A percentile compares a stretch with the other conserved stretches of the same genome.
These are phyloP conservation scores for Prunus yedoensis DNA, from an alignment of 331 rosid species.

Conservation along the genomic window DNA sequence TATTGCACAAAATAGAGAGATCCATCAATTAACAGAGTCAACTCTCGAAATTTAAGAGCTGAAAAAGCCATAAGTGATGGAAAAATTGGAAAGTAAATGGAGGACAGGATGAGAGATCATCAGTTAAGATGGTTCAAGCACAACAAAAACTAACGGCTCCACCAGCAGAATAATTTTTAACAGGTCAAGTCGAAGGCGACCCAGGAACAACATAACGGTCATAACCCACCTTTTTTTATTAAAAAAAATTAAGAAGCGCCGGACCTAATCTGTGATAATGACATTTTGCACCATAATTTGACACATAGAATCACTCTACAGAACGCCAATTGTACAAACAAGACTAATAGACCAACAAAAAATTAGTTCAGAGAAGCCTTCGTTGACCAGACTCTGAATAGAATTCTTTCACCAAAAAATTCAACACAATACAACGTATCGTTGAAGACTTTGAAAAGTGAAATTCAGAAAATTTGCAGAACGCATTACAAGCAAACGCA, in stretches of 20 bases:
- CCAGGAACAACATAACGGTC: constrained; percentile 21
- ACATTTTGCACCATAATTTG: constrained; percentile 1
- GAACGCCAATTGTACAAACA: constrained; percentile 9
- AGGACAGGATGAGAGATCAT: neutral
- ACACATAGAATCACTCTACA: constrained; percentile 7
- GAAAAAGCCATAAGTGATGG: neutral
- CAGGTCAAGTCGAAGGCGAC: constrained; percentile 19
- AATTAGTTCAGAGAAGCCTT: neutral
- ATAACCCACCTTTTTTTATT: neutral
- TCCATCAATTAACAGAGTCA: neutral
- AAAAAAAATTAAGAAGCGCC: neutral
- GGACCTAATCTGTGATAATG: constrained; percentile 18
- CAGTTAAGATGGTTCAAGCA: constrained; percentile 1
- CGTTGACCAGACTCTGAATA: constrained; percentile 11
- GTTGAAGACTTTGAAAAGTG: constrained; percentile 5
- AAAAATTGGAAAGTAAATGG: neutral
- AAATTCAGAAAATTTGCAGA: constrained; percentile 11
- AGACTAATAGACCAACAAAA: constrained; percentile 2
- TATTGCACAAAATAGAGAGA: neutral
- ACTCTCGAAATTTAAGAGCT: neutral
- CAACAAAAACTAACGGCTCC: constrained; percentile 7
- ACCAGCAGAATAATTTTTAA: constrained; percentile 10
- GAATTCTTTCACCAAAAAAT: neutral
- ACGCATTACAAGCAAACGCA: constrained; percentile 25
- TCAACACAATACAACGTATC: constrained; percentile 8